These are phyloP conservation scores for Pseudotulostoma volvatum DNA, from an alignment of 495 filamentous ascomycete species.

Conservation along the genomic window DNA sequence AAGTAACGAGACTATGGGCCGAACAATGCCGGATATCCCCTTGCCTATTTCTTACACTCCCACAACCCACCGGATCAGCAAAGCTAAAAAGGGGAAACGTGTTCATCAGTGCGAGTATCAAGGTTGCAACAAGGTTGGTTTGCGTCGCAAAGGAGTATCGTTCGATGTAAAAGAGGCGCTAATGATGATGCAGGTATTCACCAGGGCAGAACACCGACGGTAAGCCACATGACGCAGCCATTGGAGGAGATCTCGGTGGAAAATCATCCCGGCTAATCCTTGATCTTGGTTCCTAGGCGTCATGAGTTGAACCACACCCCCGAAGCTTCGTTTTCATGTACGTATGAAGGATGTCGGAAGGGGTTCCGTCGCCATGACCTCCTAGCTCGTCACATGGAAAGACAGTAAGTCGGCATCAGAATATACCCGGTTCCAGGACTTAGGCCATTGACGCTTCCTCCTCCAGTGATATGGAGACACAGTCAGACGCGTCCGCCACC, in stretches of 20 bases:
- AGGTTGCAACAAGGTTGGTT: conserved; percentile 46
- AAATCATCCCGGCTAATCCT: no score
- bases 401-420: conserved; percentile 15
- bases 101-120: conserved; percentile 54
- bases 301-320: conserved; percentile 76
- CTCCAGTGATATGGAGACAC: conserved; percentile 25
- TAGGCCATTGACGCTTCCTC: no score
- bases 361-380: conserved; percentile 71
- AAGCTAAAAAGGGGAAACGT: conserved; percentile 68
- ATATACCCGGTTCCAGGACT: background rate
- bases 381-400: conserved; percentile 59
- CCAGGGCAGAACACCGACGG: conserved; percentile 74
- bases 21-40: conserved; percentile 15
- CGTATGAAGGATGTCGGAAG: conserved; percentile 52
- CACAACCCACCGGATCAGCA: conserved; percentile 59
- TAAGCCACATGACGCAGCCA: conserved; percentile 20
- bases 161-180: conserved; percentile 8
- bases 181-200: conserved; percentile 43
- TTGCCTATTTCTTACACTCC: conserved; percentile 42
- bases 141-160: no score
- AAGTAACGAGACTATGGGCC: conserved; percentile 11
- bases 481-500: conserved; percentile 14
- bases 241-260: no score
- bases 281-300: no score
- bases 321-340: conserved; percentile 49